phyloP scores from a whole-genome alignment of 1,284 basidiomycete genomes.

The Nidula niveotomentosa region DNA sequence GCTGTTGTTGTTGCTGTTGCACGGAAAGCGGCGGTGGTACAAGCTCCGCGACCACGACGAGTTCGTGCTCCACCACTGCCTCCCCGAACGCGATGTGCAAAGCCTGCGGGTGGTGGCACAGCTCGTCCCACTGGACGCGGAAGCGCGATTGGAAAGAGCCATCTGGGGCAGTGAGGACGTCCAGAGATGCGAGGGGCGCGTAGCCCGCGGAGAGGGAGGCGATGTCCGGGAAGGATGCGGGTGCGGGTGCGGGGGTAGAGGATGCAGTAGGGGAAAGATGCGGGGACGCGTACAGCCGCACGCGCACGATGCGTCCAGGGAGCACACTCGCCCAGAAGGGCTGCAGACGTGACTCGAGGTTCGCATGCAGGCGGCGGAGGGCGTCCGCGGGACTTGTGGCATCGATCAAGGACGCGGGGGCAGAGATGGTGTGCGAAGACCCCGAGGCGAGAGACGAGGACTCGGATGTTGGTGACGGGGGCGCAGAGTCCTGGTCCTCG shows the following conservation, averaged over 20 bases:
- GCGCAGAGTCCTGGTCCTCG: conserved; percentile 20
- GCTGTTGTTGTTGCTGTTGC: not conserved
- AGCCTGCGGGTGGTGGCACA: conserved; percentile 60
- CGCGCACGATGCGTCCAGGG: conserved; percentile 18
- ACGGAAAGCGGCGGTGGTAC: conserved; percentile 29
- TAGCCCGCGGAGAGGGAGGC: conserved; percentile 4
- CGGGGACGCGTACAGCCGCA: conserved; percentile 53
- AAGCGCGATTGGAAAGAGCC: conserved; percentile 73
- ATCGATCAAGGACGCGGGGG: too few relatives aligned
- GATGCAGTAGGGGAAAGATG: conserved; percentile 8
- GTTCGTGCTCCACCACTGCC: conserved; percentile 46
- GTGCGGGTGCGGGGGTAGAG: conserved; percentile 10
- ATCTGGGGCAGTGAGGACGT: conserved; percentile 59
- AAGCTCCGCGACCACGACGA: conserved; percentile 57
- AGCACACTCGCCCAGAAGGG: conserved; percentile 3
- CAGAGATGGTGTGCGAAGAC: too few relatives aligned
- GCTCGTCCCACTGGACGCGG: conserved; percentile 63
- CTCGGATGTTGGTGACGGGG: conserved; percentile 3
- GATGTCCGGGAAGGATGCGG: not conserved
- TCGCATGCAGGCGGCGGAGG: conserved; percentile 1
- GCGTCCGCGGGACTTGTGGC: not conserved
- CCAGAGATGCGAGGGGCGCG: conserved; percentile 46
- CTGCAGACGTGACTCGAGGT: conserved; percentile 2
- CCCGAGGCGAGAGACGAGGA: too few relatives aligned
- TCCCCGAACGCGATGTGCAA: conserved; percentile 61